Percentiles rank a stretch among this genome's conserved stretches.
Conservation (phyloP, 2,329 filamentous ascomycete genomes). For the Arachnomyces sp. region DNA sequence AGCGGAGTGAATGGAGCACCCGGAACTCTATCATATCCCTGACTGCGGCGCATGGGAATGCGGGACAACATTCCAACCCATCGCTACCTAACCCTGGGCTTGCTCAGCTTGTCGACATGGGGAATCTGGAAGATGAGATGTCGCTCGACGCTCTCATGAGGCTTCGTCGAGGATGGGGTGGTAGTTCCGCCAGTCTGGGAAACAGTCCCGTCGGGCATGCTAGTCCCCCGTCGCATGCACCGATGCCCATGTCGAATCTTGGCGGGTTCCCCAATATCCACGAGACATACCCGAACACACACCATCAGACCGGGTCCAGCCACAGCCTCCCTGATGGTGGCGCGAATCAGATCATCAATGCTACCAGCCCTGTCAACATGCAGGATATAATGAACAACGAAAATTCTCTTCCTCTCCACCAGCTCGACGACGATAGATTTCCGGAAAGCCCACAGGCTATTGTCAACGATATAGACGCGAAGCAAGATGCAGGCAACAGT, state of each 20-base stretch:
- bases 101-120: slow-evolving; percentile 61
- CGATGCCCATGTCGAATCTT: slow-evolving; percentile 24
- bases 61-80: slow-evolving; percentile 38
- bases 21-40: slow-evolving; percentile 82
- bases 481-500: no score
- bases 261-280: slow-evolving; percentile 28
- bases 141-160: slow-evolving; percentile 63
- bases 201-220: slow-evolving; percentile 36
- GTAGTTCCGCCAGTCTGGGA: slow-evolving; percentile 64
- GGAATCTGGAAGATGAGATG: slow-evolving; percentile 59
- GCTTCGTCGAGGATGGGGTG: slow-evolving; percentile 68
- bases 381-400: no score
- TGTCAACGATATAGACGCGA: no score
- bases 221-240: slow-evolving; percentile 28
- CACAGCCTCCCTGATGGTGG: no score
- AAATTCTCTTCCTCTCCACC: no score
- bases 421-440: no score
- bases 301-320: no score
- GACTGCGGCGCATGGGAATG: slow-evolving; percentile 39
- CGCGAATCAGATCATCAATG: no score
- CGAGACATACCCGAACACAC: slow-evolving; percentile 11
- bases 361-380: no score
- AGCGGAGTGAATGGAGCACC: slow-evolving; percentile 91
- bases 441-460: no score
- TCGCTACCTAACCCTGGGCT: slow-evolving; percentile 62